Evolutionary conservation across 179 eudicot species (phyloP).

Genomic region (Gypsophila paniculata): DNA sequence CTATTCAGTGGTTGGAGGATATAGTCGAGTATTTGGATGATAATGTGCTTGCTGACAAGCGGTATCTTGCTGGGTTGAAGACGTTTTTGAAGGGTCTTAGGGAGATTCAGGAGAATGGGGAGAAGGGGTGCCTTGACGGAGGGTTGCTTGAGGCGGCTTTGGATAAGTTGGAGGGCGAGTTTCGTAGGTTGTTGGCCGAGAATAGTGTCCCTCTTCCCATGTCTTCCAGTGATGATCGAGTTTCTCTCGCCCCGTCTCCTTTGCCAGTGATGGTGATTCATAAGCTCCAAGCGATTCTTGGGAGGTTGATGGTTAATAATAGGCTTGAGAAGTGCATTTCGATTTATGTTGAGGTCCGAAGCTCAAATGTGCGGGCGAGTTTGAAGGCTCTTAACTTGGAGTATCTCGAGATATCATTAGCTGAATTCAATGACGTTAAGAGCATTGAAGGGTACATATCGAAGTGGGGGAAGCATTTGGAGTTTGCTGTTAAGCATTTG

Average conservation of each 20-base stretch:
- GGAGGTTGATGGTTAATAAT: constrained; percentile 66
- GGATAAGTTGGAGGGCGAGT: constrained; percentile 72
- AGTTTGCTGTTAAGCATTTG: constrained; percentile 92
- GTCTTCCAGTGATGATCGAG: constrained; percentile 61
- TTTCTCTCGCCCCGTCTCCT: constrained; percentile 84
- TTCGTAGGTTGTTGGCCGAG: constrained; percentile 59
- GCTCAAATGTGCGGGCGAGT: constrained; percentile 79
- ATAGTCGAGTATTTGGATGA: constrained; percentile 95
- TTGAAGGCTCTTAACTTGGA: constrained; percentile 81
- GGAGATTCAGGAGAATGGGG: constrained; percentile 55
- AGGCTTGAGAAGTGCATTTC: constrained; percentile 77
- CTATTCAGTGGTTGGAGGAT: constrained; percentile 97
- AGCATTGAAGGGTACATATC: constrained; percentile 85
- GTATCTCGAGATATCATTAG: constrained; percentile 78
- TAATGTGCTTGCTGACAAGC: constrained; percentile 72
- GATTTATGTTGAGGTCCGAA: constrained; percentile 82
- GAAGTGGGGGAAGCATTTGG: constrained; percentile 95
- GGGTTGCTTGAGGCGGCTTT: constrained; percentile 75
- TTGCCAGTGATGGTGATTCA: constrained; percentile 73
- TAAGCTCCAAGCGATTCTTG: constrained; percentile 82
- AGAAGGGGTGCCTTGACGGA: constrained; percentile 70
- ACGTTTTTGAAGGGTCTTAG: constrained; percentile 50
- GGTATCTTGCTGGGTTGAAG: constrained; percentile 57
- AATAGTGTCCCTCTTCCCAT: constrained; percentile 82
- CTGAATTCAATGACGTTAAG: constrained; percentile 81